Base-by-base conservation (phyloP, 2,329 filamentous ascomycete genomes). In the Colletotrichum magnum region DNA sequence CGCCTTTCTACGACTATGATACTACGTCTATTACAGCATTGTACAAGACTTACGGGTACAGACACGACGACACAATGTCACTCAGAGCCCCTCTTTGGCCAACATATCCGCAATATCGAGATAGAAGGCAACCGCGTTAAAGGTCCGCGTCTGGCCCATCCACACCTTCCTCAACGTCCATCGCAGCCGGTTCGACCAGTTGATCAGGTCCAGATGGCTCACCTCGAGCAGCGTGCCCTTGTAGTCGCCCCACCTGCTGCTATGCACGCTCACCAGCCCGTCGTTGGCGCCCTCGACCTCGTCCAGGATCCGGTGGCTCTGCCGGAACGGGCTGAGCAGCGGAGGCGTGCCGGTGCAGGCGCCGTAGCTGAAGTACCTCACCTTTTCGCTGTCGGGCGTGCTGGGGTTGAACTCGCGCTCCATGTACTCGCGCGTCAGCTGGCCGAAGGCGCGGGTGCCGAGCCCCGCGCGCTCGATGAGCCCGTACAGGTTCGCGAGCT, bases 81-180 rank as follows among this genome's bases (percentile, higher is more conserved):
- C 21, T 78, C 69, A 84, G 18, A 82, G 70, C 2, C 88, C 90
- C 75, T 93, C 90, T 74, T 90, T 91, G 2, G 92, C 90, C 58
- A 94, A 80, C 91, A 93, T 93, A 74, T 93, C 88, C 12, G 86
- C 86, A 74, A 92, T 88, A 68, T 86, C 88, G 2, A 92, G 83
- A 73, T 92, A 92, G 74, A 92, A 91, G 0, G 90, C 90, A 66
- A 92, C 85, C 2, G 90, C 90, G 74, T 92, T 92, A 74, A 92
- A 92, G 16, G 86, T 89, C 66, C 82, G 84, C 73, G 83, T 81
- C 70, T 85, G 82, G 1, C 89, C 89, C 77, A 85, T 81, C 80
- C 82, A 82, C 64, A 83, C 74, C 57, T 79, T 82, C 83, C 91
- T 79, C 50, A 88, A 74, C 48, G 84, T 84, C 84, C 86, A 91